A percentile compares a stretch with the other conserved stretches of the same genome.
phyloP scores from a whole-genome alignment of 345 rosid genomes.

The Melaleuca alternifolia region DNA sequence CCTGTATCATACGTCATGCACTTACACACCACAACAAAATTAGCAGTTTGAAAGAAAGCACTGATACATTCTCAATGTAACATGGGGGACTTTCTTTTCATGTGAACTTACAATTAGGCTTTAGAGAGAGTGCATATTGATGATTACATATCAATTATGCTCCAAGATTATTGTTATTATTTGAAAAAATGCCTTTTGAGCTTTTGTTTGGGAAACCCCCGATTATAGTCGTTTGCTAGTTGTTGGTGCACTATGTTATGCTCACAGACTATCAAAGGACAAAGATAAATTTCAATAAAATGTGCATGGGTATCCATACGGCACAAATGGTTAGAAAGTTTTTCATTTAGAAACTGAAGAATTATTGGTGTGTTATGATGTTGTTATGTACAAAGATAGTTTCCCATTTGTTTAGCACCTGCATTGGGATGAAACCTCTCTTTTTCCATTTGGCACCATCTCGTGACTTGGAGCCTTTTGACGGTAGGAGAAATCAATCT shows the following conservation, averaged over 20 bases:
- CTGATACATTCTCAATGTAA: neutral
- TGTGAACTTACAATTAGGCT: neutral
- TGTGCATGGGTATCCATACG: neutral
- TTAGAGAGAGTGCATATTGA: neutral
- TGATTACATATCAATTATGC: neutral
- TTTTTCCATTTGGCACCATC: neutral
- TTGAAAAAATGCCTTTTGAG: neutral
- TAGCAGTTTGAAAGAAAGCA: conserved; percentile 1
- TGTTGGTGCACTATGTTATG: neutral
- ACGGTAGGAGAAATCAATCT: neutral
- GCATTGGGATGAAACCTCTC: neutral
- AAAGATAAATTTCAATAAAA: neutral
- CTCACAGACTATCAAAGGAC: neutral
- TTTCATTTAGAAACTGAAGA: neutral
- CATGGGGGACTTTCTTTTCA: neutral
- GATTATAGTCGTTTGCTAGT: neutral
- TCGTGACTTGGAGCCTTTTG: neutral
- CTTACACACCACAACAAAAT: conserved; percentile 1
- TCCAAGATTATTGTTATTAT: neutral
- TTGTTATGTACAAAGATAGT: neutral
- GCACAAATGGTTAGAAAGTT: neutral
- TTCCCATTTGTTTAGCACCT: neutral
- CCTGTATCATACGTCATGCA: neutral
- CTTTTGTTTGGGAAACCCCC: neutral
- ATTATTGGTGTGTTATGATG: neutral